Conservation (phyloP, 225 moss, liverwort and hornwort species). For the Marchantia paleacea region DNA sequence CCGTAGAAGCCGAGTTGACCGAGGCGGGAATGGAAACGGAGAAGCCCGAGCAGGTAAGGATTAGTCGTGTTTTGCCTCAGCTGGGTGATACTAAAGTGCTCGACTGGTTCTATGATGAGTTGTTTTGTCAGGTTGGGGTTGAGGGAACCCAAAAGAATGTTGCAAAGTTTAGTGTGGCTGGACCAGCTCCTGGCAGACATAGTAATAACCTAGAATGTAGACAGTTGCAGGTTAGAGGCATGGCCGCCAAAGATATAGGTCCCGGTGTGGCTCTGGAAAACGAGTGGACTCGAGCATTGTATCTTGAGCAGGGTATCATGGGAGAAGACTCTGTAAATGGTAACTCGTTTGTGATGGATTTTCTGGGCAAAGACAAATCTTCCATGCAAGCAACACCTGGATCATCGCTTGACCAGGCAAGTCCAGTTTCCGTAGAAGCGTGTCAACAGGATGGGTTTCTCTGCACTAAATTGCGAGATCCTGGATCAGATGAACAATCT, state of each 20-base stretch:
- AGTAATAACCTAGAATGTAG: constrained; percentile 23
- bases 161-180: constrained; percentile 13
- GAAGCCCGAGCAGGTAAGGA: constrained; percentile 34
- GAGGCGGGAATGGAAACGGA: background rate
- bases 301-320: constrained; percentile 48
- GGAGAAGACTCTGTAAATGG: constrained; percentile 42
- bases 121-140: constrained; percentile 36
- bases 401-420: constrained; percentile 26
- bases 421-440: constrained; percentile 28
- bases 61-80: background rate
- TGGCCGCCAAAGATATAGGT: constrained; percentile 19
- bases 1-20: background rate
- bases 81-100: constrained; percentile 28
- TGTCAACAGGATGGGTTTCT: constrained; percentile 21
- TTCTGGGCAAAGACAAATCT: constrained; percentile 28
- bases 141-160: constrained; percentile 15
- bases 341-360: constrained; percentile 32
- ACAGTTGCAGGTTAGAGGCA: constrained; percentile 3
- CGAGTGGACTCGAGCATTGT: constrained; percentile 40
- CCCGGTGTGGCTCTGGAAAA: constrained; percentile 11
- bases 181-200: constrained; percentile 12
- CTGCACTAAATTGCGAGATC: constrained; percentile 25
- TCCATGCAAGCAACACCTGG: constrained; percentile 23
- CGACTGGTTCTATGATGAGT: constrained; percentile 23
- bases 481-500: constrained; percentile 34